Percentiles rank a stretch among this genome's conserved stretches.
Evolutionary conservation across 1,284 basidiomycete species (phyloP).

Genomic region (Marasmius sp.): DNA sequence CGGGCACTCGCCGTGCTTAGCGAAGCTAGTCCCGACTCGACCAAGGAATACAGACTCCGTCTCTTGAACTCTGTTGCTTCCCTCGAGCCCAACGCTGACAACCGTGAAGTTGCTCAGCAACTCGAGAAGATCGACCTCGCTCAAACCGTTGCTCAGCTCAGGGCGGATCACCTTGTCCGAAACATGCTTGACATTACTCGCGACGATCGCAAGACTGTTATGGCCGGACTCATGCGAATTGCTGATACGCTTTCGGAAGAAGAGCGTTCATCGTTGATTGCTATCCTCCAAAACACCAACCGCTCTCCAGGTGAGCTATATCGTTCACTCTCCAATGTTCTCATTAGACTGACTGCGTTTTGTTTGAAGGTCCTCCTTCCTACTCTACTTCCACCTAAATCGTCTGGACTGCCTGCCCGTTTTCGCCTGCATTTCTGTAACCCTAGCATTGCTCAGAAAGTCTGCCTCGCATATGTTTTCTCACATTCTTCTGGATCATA

Average conservation of each 20-base stretch:
- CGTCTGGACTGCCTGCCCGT: background rate
- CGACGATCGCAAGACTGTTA: slow-evolving; percentile 67
- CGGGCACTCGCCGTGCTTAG: slow-evolving; percentile 57
- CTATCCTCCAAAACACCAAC: slow-evolving; percentile 55
- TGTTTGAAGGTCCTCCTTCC: slow-evolving; percentile 35
- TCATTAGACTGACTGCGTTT: slow-evolving; percentile 2
- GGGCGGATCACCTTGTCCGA: slow-evolving; percentile 62
- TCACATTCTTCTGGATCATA: background rate
- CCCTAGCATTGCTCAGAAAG: background rate
- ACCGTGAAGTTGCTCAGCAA: slow-evolving; percentile 56
- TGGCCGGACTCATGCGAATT: slow-evolving; percentile 66
- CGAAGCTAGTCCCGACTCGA: slow-evolving; percentile 62
- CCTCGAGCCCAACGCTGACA: slow-evolving; percentile 49
- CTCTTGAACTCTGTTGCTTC: slow-evolving; percentile 61
- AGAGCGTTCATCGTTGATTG: slow-evolving; percentile 64
- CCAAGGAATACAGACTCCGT: slow-evolving; percentile 57
- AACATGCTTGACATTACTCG: slow-evolving; percentile 62
- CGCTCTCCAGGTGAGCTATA: slow-evolving; percentile 50
- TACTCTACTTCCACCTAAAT: slow-evolving; percentile 26
- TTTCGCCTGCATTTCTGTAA: background rate
- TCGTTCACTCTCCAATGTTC: background rate
- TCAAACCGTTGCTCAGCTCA: slow-evolving; percentile 58
- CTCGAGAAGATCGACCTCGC: slow-evolving; percentile 70
- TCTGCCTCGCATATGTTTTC: background rate
- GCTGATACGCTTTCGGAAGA: slow-evolving; percentile 72